Base-by-base conservation (phyloP, 495 filamentous ascomycete genomes). In the Aspergillus baeticus region DNA sequence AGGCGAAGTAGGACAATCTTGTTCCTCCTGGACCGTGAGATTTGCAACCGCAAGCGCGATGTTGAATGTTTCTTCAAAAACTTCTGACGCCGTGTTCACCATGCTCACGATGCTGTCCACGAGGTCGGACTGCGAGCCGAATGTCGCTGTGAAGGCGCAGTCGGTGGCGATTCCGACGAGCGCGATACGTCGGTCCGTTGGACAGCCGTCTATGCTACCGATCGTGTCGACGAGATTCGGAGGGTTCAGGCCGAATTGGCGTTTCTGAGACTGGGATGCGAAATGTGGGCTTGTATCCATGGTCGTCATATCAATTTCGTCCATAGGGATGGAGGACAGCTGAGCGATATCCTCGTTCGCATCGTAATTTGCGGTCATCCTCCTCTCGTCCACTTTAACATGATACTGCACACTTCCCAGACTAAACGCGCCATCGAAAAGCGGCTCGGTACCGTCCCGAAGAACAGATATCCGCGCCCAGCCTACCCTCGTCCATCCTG, bases 81-180 rank as follows among this genome's bases (percentile, higher is more conserved):
- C 70, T 41, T 81, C 78, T 2, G 92, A 96, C 7, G 92, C 92
- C 3, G 82, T 74, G 70, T 94, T 94, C 60, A 96, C 85, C 70
- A 88, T 81, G 44, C 70, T 75, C 62, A 96, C 88, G 47, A 97
- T 73, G 63, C 92, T 91, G 14, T 72, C 43, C 37, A 78, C 76
- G 2, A 84, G 79, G 8, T 76, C 68, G 31, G 86, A 80, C 10
- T 79, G 75, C 10, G 76, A 81, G 26, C 76, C 75, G 65, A 96
- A 94, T 23, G 77, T 68, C 1, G 70, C 76, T 35, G 84, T 89
- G 64, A 92, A 96, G 0, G 82, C 85, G 74, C 92, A 97, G 68
- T 97, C 92, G 0, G 90, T 91, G n/a, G 89, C 91, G 20, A 97
- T 87, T 10, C 92, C 92, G 26, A 97, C 81, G 44, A 96, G 70